Base-by-base conservation (phyloP, 257 asterid genomes). In the Petrea volubilis region DNA sequence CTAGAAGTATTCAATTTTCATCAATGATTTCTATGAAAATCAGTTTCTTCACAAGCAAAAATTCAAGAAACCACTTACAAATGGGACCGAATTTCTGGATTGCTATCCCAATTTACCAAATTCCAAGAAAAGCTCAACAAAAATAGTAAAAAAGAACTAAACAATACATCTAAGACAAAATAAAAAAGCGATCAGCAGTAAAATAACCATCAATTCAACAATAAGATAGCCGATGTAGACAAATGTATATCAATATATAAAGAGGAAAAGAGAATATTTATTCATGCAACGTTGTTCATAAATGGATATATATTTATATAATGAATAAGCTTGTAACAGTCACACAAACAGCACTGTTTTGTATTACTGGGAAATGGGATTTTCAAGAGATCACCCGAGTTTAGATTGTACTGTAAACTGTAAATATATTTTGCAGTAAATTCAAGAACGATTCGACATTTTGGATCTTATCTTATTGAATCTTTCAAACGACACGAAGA, bases 251-350 rank as follows among this genome's bases (percentile, higher is more conserved):
- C 38, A 58, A 61, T 73, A 62, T 36, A 25, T 50, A 73, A 52
- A 59, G 60, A 2, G 40, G 52, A 10, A 34, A 72, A 61, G 74
- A 51, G 43, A 72, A 28, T 74, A 56, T 77, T 62, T 18, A 8
- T 55, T 49, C 80, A 84, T 85, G 85, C 74, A 76, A 83, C 79
- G 67, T 60, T 62, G 74, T 51, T 36, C 75, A 68, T 43, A 59
- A 65, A 47, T 56, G 44, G 27, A 40, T 28, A 24, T 64, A 72
- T 36, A 70, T 53, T 49, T 64, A 60, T 29, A 31, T 41, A 49
- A 63, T 31, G 38, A 2, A 31, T 31, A 31, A 31, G 38, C 7
- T 31, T 3, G 7, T 31, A 31, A 31, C 38, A 2, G 3, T 31
- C 7, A 31, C 38, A 31, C 3, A 7, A 31, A 31, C 38, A 31